Conservation (phyloP, 169 alveolate genomes). For the Plasmodium ovale region DNA sequence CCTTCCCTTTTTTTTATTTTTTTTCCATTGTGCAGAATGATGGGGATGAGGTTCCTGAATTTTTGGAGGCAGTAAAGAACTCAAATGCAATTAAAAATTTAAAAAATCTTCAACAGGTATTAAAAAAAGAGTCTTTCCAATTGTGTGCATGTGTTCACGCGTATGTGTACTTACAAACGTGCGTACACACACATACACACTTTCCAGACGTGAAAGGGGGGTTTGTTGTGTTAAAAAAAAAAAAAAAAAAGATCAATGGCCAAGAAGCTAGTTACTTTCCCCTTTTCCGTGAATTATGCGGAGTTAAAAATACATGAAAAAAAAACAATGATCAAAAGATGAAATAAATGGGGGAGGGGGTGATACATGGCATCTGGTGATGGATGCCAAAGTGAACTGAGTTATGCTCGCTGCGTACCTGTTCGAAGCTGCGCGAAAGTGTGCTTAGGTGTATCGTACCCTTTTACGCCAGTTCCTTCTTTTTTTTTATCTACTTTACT, state of each 20-base stretch:
- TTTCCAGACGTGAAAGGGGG: neutral
- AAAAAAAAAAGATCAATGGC: neutral
- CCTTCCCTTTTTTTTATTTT: neutral
- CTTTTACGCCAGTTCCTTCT: too few species aligned
- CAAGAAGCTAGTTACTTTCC: neutral
- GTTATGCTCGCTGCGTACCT: too few species aligned
- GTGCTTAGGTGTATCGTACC: too few species aligned
- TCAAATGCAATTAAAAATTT: slow-evolving; percentile 85
- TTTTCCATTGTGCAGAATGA: slow-evolving; percentile 47
- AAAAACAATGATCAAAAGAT: too few species aligned
- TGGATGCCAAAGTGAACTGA: too few species aligned
- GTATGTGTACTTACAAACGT: neutral
- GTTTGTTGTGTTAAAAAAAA: too few species aligned
- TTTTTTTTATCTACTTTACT: too few species aligned
- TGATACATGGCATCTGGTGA: too few species aligned
- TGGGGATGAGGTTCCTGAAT: slow-evolving; percentile 85
- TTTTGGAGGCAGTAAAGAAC: slow-evolving; percentile 84
- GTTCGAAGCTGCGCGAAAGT: too few species aligned
- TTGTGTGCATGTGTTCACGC: neutral
- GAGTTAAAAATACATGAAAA: too few species aligned
- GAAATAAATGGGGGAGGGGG: too few species aligned
- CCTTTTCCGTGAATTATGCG: too few species aligned
- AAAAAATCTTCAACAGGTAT: slow-evolving; percentile 79
- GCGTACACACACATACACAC: neutral
- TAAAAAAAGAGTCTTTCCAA: neutral